Percentiles rank a stretch among this genome's conserved stretches.
These are phyloP conservation scores for Blepharisma undulans DNA, from an alignment of 169 alveolate genomes.

Conservation along the genomic window DNA sequence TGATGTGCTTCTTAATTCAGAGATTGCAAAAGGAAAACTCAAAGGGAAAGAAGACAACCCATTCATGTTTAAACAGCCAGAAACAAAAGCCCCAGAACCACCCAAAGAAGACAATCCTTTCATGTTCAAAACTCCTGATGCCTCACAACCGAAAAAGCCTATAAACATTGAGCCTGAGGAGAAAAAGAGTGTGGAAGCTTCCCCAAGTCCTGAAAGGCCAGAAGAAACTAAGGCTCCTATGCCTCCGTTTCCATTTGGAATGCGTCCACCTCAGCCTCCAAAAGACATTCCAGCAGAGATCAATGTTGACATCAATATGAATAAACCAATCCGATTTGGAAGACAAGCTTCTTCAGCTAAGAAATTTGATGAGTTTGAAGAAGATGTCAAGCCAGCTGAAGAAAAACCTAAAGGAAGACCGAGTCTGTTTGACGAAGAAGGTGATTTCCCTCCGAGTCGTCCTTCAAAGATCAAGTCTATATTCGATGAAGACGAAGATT, in stretches of 20 bases:
- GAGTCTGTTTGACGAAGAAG: not conserved
- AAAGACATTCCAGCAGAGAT: not conserved
- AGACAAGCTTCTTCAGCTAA: not conserved
- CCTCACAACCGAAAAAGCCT: not conserved
- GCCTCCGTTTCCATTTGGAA: not conserved
- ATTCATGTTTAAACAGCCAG: slow-evolving; percentile 18
- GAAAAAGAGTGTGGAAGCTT: not conserved
- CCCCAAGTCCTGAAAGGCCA: not conserved
- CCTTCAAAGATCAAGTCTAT: not conserved
- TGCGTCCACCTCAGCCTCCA: not conserved
- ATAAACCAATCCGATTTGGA: not conserved
- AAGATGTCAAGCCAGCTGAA: not conserved
- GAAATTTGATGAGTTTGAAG: not conserved
- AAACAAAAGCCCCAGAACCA: not conserved
- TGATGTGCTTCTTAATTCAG: not conserved
- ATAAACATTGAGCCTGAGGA: not conserved
- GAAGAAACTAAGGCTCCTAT: not conserved
- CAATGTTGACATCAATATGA: not conserved
- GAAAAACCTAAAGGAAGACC: not conserved
- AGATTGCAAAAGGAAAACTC: not conserved
- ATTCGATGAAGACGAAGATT: not conserved
- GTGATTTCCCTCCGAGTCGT: not conserved
- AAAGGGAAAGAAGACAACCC: slow-evolving; percentile 19
- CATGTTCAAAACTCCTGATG: not conserved
- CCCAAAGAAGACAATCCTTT: slow-evolving; percentile 2